A percentile compares a stretch with the other conserved stretches of the same genome.
Evolutionary conservation across 139 green algal genomes (phyloP).

Genomic region (Pseudopediastrum boryanum): DNA sequence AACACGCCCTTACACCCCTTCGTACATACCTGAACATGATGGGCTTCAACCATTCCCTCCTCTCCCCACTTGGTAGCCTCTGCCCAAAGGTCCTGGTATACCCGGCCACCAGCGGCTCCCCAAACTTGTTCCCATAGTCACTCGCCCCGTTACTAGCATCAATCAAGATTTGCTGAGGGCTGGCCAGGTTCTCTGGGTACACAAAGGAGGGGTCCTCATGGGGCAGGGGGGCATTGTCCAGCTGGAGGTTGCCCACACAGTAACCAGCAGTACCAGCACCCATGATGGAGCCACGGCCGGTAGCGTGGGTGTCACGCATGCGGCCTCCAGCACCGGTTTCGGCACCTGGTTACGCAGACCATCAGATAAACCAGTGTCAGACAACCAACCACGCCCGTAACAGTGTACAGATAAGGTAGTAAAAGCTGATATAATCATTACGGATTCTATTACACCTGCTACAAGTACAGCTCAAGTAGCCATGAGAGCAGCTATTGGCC

Average conservation of each 20-base stretch:
- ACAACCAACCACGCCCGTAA: neutral
- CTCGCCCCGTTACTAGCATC: constrained; percentile 97
- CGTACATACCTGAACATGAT: constrained; percentile 95
- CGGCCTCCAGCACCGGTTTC: constrained; percentile 96
- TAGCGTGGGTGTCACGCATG: constrained; percentile 99
- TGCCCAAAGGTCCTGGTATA: constrained; percentile 96
- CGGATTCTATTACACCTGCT: too few relatives aligned
- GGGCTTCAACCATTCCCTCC: constrained; percentile 98
- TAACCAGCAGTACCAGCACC: constrained; percentile 94
- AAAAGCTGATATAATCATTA: too few relatives aligned
- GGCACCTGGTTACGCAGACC: constrained; percentile 63
- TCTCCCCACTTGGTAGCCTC: constrained; percentile 85
- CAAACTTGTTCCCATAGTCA: constrained; percentile 99
- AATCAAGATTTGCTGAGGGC: constrained; percentile 94
- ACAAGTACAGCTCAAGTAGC: too few relatives aligned
- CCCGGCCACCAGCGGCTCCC: constrained; percentile 94
- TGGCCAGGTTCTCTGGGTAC: constrained; percentile 84
- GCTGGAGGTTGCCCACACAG: constrained; percentile 93
- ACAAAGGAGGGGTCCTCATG: constrained; percentile 35
- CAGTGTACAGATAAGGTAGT: too few relatives aligned
- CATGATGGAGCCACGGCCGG: constrained; percentile 96
- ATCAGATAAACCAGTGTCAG: neutral
- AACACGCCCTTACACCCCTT: neutral
- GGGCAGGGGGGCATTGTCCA: constrained; percentile 54
- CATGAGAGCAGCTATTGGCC: too few relatives aligned